phyloP scores from a whole-genome alignment of 2,329 filamentous ascomycete genomes.

The Ceratocystis papillata region DNA sequence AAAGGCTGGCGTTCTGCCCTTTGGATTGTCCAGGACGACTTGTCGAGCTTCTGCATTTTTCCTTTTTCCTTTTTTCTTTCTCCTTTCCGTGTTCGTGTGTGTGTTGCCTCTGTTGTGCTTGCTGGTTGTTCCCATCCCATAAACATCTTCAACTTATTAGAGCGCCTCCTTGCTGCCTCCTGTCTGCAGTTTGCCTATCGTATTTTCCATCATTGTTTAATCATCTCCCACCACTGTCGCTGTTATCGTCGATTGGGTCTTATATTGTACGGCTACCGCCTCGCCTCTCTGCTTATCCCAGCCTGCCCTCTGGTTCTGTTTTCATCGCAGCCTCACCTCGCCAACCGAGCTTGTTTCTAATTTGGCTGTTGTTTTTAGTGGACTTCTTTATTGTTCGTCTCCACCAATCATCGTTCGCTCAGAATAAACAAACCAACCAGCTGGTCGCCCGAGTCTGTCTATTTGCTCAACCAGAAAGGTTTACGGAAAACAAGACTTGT shows the following conservation, averaged over 20 bases:
- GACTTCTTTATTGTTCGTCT: neutral
- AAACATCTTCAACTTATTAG: conserved; percentile 8
- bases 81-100: conserved; percentile 6
- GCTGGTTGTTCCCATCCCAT: neutral
- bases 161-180: neutral
- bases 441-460: neutral
- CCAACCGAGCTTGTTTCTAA: neutral
- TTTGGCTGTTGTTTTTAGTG: conserved; percentile 2
- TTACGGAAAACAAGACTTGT: neutral
- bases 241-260: neutral
- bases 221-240: neutral
- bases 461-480: neutral
- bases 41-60: conserved; percentile 12
- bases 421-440: neutral
- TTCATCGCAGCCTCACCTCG: neutral
- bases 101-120: neutral
- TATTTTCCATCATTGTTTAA: neutral
- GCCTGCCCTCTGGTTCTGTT: neutral
- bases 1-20: conserved; percentile 30
- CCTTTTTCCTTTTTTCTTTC: conserved; percentile 14
- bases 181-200: neutral
- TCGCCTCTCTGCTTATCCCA: neutral
- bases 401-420: neutral
- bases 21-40: conserved; percentile 1
- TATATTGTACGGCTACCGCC: neutral